phyloP scores from a whole-genome alignment of 441 rosid genomes.

The Adansonia rubrostipa region DNA sequence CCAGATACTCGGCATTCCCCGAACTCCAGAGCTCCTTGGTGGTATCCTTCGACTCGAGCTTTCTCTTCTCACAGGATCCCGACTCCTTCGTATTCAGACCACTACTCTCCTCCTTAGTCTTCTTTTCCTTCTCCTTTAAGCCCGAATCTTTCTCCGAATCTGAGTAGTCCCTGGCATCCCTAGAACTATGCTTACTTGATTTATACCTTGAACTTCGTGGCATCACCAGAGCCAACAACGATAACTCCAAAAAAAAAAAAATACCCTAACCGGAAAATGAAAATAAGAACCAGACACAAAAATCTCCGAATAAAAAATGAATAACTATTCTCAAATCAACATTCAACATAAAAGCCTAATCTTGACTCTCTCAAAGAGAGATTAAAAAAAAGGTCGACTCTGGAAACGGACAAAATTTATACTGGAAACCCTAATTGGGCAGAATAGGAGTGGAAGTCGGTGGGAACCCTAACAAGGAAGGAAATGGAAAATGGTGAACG shows the following conservation, averaged over 20 bases:
- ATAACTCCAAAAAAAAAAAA: conserved; percentile 18
- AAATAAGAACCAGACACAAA: neutral
- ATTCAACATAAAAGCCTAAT: conserved; percentile 24
- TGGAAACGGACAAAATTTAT: neutral
- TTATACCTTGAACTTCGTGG: conserved; percentile 90
- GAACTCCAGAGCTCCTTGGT: conserved; percentile 51
- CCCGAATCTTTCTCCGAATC: conserved; percentile 84
- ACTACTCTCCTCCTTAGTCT: conserved; percentile 57
- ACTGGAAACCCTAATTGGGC: no score
- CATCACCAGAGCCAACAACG: conserved; percentile 50
- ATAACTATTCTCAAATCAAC: conserved; percentile 25
- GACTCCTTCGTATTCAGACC: conserved; percentile 63
- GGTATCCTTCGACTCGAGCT: conserved; percentile 54
- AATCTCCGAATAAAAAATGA: neutral
- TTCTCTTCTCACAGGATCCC: conserved; percentile 67
- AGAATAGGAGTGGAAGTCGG: no score
- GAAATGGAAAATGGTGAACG: no score
- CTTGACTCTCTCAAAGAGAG: neutral
- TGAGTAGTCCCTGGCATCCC: conserved; percentile 79
- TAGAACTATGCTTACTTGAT: conserved; percentile 84
- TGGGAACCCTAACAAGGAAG: no score
- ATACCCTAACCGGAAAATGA: conserved; percentile 10
- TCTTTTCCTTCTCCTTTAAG: conserved; percentile 76
- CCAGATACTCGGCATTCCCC: conserved; percentile 59
- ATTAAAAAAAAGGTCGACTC: neutral